A percentile compares a stretch with the other conserved stretches of the same genome.
These are phyloP conservation scores for Petasospora fabianii DNA, from an alignment of 1,139 yeast genomes.

Conservation along the genomic window DNA sequence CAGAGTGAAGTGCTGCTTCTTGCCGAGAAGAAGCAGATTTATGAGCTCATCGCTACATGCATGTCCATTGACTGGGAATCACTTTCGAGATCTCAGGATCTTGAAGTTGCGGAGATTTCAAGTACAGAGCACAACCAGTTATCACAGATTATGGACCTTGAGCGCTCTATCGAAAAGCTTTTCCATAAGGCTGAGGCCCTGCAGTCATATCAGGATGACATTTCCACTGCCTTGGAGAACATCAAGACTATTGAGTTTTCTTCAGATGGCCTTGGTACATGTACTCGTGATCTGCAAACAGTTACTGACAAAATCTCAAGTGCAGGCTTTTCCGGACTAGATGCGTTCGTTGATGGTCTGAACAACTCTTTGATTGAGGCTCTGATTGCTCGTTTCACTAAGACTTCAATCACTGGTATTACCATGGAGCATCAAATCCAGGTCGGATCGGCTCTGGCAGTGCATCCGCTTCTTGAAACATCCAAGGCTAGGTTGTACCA, in stretches of 20 bases:
- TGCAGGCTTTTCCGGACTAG: constrained; percentile 40
- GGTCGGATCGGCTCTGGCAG: constrained; percentile 40
- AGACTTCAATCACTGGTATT: constrained; percentile 1
- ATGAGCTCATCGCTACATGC: constrained; percentile 31
- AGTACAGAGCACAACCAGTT: constrained; percentile 41
- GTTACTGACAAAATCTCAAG: constrained; percentile 40
- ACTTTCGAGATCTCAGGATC: constrained; percentile 48
- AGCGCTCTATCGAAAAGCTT: constrained; percentile 35
- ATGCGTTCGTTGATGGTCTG: constrained; percentile 36
- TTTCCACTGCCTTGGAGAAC: constrained; percentile 26
- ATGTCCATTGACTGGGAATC: constrained; percentile 51
- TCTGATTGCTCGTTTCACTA: constrained; percentile 35
- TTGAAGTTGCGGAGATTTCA: constrained; percentile 26
- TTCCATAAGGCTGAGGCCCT: constrained; percentile 34
- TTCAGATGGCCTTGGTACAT: constrained; percentile 16
- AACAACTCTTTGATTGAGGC: constrained; percentile 38
- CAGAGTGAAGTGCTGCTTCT: constrained; percentile 43
- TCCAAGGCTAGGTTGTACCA: constrained; percentile 33
- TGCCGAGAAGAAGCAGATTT: constrained; percentile 36
- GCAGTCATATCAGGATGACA: constrained; percentile 16
- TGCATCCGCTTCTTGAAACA: constrained; percentile 40
- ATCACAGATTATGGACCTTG: constrained; percentile 39
- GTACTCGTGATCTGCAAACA: constrained; percentile 37
- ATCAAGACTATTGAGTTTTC: constrained; percentile 35
- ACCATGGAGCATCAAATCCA: constrained; percentile 35